Evolutionary conservation across 2,329 filamentous ascomycete species (phyloP).

Genomic region (Stachybotrys chlorohalonatus): DNA sequence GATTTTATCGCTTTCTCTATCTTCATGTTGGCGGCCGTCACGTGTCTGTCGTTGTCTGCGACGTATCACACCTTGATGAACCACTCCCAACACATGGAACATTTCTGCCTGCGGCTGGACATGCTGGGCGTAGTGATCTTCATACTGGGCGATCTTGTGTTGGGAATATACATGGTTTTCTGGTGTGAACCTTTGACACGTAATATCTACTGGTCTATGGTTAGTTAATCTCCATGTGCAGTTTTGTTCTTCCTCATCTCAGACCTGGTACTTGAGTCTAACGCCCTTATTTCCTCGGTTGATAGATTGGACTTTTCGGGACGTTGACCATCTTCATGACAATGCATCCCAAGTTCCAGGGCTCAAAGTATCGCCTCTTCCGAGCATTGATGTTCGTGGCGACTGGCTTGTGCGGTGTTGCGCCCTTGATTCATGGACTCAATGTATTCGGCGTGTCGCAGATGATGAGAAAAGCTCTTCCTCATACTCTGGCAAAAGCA

Average conservation of each 20-base stretch:
- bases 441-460: conserved; percentile 21
- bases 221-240: conserved; percentile 10
- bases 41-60: conserved; percentile 6
- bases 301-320: neutral
- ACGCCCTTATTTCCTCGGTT: conserved; percentile 1
- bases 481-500: conserved; percentile 17
- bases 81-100: conserved; percentile 9
- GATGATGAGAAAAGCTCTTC: conserved; percentile 16
- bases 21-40: conserved; percentile 10
- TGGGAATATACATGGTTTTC: conserved; percentile 16
- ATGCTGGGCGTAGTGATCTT: conserved; percentile 12
- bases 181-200: conserved; percentile 15
- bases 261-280: conserved; percentile 2
- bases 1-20: conserved; percentile 11
- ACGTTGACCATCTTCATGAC: conserved; percentile 22
- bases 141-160: conserved; percentile 12
- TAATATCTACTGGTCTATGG: conserved; percentile 17
- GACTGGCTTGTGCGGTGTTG: conserved; percentile 25
- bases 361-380: conserved; percentile 19
- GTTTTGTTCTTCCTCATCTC: conserved; percentile 1
- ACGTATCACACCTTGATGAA: conserved; percentile 14
- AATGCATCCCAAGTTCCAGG: conserved; percentile 22
- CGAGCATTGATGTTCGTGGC: conserved; percentile 24
- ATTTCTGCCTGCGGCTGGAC: conserved; percentile 12
- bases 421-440: conserved; percentile 27